Conservation (phyloP, 1,284 basidiomycete species). For the Cryptococcus amylolentus region DNA sequence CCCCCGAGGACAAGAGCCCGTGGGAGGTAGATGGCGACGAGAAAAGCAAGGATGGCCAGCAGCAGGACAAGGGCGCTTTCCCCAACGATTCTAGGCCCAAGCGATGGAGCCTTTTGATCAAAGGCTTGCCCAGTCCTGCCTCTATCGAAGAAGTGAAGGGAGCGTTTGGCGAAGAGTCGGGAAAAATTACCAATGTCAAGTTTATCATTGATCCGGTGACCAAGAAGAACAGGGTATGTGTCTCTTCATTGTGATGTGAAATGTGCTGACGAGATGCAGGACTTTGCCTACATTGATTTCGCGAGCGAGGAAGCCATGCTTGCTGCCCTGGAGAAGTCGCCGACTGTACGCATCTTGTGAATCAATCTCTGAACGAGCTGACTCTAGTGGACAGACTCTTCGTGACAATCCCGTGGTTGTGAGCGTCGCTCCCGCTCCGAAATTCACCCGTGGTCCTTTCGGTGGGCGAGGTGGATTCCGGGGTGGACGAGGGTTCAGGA, state of each 20-base stretch:
- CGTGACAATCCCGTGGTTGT: slow-evolving; percentile 49
- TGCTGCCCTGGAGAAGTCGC: slow-evolving; percentile 65
- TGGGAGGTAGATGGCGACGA: neutral
- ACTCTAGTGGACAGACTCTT: slow-evolving; percentile 24
- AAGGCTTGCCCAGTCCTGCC: slow-evolving; percentile 57
- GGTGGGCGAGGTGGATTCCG: slow-evolving; percentile 48
- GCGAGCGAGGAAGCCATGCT: slow-evolving; percentile 77
- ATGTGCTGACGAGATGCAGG: slow-evolving; percentile 18
- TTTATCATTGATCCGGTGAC: slow-evolving; percentile 55
- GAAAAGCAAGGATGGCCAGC: slow-evolving; percentile 56
- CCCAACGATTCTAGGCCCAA: slow-evolving; percentile 58
- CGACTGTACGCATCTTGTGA: slow-evolving; percentile 56
- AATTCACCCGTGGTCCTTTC: slow-evolving; percentile 21
- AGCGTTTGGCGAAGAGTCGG: slow-evolving; percentile 57
- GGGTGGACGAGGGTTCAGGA: slow-evolving; percentile 53
- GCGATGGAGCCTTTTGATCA: slow-evolving; percentile 81
- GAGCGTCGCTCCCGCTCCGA: slow-evolving; percentile 38
- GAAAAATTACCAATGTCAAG: slow-evolving; percentile 67
- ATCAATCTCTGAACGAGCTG: neutral
- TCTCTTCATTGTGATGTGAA: neutral
- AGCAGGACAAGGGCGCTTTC: slow-evolving; percentile 24
- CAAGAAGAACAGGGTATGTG: slow-evolving; percentile 31
- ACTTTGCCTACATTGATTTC: slow-evolving; percentile 75
- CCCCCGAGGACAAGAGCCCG: slow-evolving; percentile 21
- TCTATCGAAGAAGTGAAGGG: slow-evolving; percentile 67